phyloP scores from a whole-genome alignment of 305 asterid species.

The Fraxinus baroniana region DNA sequence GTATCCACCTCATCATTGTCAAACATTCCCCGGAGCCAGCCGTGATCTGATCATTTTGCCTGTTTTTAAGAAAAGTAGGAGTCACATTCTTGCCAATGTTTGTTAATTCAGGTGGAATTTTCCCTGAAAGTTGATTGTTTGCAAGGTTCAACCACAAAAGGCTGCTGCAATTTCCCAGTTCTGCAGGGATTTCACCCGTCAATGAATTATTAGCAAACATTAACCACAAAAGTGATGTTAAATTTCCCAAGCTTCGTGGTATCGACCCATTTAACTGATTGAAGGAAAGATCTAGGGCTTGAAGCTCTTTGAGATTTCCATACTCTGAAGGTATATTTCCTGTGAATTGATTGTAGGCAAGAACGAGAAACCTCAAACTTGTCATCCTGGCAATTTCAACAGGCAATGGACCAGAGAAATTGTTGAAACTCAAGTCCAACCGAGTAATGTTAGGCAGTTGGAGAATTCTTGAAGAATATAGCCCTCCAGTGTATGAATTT shows the following conservation, averaged over 20 bases:
- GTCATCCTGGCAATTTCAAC: slow-evolving; percentile 50
- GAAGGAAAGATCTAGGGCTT: slow-evolving; percentile 83
- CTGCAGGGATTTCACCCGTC: slow-evolving; percentile 65
- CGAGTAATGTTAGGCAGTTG: slow-evolving; percentile 51
- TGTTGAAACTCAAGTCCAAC: slow-evolving; percentile 78
- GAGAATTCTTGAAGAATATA: slow-evolving; percentile 59
- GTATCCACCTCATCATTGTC: slow-evolving; percentile 91
- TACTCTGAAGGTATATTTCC: slow-evolving; percentile 76
- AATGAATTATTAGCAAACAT: slow-evolving; percentile 87
- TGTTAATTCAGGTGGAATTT: slow-evolving; percentile 53
- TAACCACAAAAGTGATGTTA: slow-evolving; percentile 74
- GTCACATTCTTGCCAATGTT: slow-evolving; percentile 54
- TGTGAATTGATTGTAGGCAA: slow-evolving; percentile 66
- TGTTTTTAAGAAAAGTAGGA: slow-evolving; percentile 60
- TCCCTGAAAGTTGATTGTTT: slow-evolving; percentile 60
- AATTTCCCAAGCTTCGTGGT: slow-evolving; percentile 65
- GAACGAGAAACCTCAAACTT: slow-evolving; percentile 62
- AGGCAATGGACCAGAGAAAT: slow-evolving; percentile 67
- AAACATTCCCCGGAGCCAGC: slow-evolving; percentile 84
- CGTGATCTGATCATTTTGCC: slow-evolving; percentile 37
- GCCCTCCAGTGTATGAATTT: slow-evolving; percentile 64
- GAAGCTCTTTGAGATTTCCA: slow-evolving; percentile 60
- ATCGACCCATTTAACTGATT: slow-evolving; percentile 62
- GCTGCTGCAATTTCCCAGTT: slow-evolving; percentile 83
- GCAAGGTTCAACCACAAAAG: slow-evolving; percentile 83